Percentiles rank a stretch among this genome's conserved stretches.
phyloP scores from a whole-genome alignment of 148 eudicot species.

The Diospyros lotus region DNA sequence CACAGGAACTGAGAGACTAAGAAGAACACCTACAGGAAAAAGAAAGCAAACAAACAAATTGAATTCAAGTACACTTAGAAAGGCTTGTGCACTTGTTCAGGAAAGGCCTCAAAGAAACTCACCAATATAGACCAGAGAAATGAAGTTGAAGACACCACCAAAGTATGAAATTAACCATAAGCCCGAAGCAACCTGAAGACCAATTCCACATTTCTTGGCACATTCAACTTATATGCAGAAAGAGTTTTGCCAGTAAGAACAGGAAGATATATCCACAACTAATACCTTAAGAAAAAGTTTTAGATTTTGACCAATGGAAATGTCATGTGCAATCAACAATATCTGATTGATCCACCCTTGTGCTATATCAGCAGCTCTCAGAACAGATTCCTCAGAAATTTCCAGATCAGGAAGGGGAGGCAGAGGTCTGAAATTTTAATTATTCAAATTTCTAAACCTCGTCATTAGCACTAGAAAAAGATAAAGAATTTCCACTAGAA shows the following conservation, averaged over 20 bases:
- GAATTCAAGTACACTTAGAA: conserved; percentile 5
- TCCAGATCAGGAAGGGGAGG: conserved; percentile 95
- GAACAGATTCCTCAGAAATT: conserved; percentile 58
- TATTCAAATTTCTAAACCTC: neutral
- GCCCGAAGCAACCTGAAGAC: conserved; percentile 49
- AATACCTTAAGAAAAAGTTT: conserved; percentile 59
- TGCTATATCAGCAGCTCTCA: conserved; percentile 55
- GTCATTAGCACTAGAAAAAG: neutral
- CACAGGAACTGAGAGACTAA: conserved; percentile 66
- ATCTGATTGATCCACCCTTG: conserved; percentile 56
- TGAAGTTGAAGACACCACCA: conserved; percentile 73
- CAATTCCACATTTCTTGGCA: conserved; percentile 2
- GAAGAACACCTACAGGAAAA: conserved; percentile 51
- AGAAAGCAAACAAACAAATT: neutral
- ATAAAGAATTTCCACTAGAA: neutral
- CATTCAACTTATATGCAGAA: conserved; percentile 4
- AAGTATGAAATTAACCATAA: conserved; percentile 66
- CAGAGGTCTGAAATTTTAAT: conserved; percentile 55
- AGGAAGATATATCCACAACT: conserved; percentile 1
- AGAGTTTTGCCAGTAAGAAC: neutral
- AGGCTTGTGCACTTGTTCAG: neutral
- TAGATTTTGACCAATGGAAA: conserved; percentile 70
- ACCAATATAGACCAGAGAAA: conserved; percentile 76
- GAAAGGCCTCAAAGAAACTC: conserved; percentile 13
- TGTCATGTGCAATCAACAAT: conserved; percentile 64